phyloP scores from a whole-genome alignment of 371 early-diverging fungal species.

The Syncephalis plumigaleata region DNA sequence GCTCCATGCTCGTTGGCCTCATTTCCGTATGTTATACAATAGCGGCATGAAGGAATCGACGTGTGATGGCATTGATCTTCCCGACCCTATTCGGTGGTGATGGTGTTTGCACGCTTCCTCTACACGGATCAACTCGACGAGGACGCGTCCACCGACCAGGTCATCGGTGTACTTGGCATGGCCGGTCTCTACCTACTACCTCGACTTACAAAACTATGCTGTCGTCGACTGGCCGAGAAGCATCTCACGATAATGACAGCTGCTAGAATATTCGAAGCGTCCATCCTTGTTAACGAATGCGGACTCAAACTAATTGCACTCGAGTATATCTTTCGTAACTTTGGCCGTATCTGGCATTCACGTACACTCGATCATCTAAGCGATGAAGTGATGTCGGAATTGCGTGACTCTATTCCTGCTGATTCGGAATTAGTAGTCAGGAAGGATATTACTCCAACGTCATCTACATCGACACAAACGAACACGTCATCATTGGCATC shows the following conservation, averaged over 20 bases:
- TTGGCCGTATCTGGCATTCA: slow-evolving; percentile 41
- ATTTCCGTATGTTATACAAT: slow-evolving; percentile 37
- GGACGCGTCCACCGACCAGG: not conserved
- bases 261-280: slow-evolving; percentile 33
- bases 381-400: no score
- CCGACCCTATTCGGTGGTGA: slow-evolving; percentile 31
- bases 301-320: slow-evolving; percentile 36
- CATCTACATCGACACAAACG: no score
- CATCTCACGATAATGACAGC: slow-evolving; percentile 32
- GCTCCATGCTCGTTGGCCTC: slow-evolving; percentile 50
- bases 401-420: no score
- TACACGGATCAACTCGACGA: slow-evolving; percentile 40
- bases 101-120: slow-evolving; percentile 37
- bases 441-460: no score
- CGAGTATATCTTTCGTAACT: slow-evolving; percentile 39
- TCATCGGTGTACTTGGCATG: slow-evolving; percentile 37
- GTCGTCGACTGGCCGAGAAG: slow-evolving; percentile 19
- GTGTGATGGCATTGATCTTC: slow-evolving; percentile 28
- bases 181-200: slow-evolving; percentile 37
- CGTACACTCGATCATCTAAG: slow-evolving; percentile 14
- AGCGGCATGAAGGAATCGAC: slow-evolving; percentile 48
- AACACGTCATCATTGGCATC: no score
- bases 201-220: slow-evolving; percentile 31
- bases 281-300: slow-evolving; percentile 29
- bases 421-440: no score